Evolutionary conservation across 192 early-diverging fungal species (phyloP), one percentile per base, ranked within the genome.

Genomic region (Coemansia sp.): DNA sequence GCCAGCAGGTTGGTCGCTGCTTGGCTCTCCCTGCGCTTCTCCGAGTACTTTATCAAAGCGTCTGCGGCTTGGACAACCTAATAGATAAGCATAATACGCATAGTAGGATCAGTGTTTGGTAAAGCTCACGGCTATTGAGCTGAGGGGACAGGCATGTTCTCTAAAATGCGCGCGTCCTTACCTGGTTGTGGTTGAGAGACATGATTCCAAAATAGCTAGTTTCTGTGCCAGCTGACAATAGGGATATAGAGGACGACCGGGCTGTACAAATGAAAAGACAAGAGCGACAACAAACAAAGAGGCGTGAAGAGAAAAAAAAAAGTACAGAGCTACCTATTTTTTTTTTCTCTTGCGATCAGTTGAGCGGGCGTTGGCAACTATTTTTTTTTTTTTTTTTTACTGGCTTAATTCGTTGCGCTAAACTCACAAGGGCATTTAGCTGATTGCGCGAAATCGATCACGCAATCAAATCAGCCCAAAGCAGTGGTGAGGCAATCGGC

Each of bases 1-100:
- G 75, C 71, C 25, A 89, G 77, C 68, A 90, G 71, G 29, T 83
- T 77, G 46, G 72, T 77, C 36, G 67, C 65, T n/a, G 77, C 65
- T 43, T 85, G 79, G 36, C 51, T 66, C 20, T 67, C 58, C 10
- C 60, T 54, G 27, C 62, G 38, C 68, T 73, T 73, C 65, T 77
- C 60, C 40, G 46, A 39, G 35, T 74, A 63, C 37, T 62, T 76
- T 14, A 84, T 56, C 69, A 84, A 51, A 4, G 77, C 72, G 14
- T 40, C 68, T 9, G 71, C 59, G 31, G 83, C 77, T 60, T 77
- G 76, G 43, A 62, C 45, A 9, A 77, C 74, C 79, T 82, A 77
- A n/a, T 19, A 51, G 22, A 17, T 6, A 43, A 1, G 17, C 12
- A 49, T 7, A 29, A 36, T 8, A 20, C 11, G 27, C 41, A 32